Base-by-base conservation (phyloP, 208 protist genomes). In the Tritrichomonas foetus region DNA sequence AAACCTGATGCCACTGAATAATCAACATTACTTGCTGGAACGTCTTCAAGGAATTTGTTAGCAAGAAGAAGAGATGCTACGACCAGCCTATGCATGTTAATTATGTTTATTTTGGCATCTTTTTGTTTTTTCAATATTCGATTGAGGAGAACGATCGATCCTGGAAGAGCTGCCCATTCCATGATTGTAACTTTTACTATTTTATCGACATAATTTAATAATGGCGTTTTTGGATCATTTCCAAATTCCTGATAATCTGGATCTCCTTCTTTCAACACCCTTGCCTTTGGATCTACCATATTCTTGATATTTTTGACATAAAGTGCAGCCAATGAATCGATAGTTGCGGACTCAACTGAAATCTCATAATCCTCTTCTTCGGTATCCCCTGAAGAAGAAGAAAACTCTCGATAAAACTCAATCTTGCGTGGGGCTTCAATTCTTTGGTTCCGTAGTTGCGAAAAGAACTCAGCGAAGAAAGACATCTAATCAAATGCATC, bases 61-160 rank as follows among this genome's bases (percentile, higher is more conserved):
- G 78, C 13, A 57, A 89, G 14, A 8, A 89, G 22, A 16, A 89
- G 41, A 16, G 47, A 25, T 20, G 39, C 30, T 5, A 89, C 16
- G n/a, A 89, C 33, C 9, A 89, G 16, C 39, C 78, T 89, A n/a
- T 89, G 78, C 78, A 89, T 89, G 57, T 89, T 89, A 57, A 57
- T 89, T 5, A 89, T 49, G 16, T 47, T 89, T 13, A 89, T 89
- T 41, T 39, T 57, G 9, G 14, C 27, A 22, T 57, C 78, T 20
- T 9, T 20, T 39, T 8, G 2, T 39, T 49, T 55, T 89, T 33
- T 50, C 64, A n/a, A n/a, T 33, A 89, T 53, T 3, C 27, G 3
- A n/a, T 49, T n/a, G 3, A 89, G 33, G 25, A 89, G 30, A 53
- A 89, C 78, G 22, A 89, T 89, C 0, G 47, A 25, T 20, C 78